These are phyloP conservation scores for Zygotorulaspora danielsina DNA, from an alignment of 805 yeast genomes.

Conservation along the genomic window DNA sequence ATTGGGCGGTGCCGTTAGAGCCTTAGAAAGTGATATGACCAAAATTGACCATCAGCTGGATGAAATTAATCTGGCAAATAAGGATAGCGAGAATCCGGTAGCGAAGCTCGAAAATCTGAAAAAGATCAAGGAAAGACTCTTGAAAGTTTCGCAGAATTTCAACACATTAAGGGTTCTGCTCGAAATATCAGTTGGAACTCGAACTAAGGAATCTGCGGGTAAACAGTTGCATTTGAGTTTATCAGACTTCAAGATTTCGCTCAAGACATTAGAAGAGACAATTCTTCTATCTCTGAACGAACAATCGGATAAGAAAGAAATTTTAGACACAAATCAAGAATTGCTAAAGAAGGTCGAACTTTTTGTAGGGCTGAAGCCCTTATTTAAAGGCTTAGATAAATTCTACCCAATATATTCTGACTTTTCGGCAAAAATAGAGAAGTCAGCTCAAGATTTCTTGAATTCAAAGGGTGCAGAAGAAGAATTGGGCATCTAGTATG, in stretches of 20 bases:
- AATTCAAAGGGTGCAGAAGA: slow-evolving; percentile 27
- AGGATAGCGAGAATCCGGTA: slow-evolving; percentile 16
- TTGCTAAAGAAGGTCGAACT: slow-evolving; percentile 44
- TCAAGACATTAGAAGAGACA: slow-evolving; percentile 44
- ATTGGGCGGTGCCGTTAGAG: slow-evolving; percentile 52
- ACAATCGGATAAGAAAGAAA: slow-evolving; percentile 19
- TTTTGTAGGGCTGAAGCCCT: slow-evolving; percentile 46
- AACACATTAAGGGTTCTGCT: slow-evolving; percentile 42
- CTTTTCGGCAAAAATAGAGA: slow-evolving; percentile 43
- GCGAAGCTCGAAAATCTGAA: slow-evolving; percentile 44
- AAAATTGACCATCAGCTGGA: slow-evolving; percentile 31
- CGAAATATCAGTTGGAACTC: slow-evolving; percentile 24
- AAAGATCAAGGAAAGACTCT: slow-evolving; percentile 43
- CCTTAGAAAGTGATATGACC: slow-evolving; percentile 48
- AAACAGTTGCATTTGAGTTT: slow-evolving; percentile 15
- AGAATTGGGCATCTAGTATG: slow-evolving; percentile 12
- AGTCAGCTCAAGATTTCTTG: slow-evolving; percentile 36
- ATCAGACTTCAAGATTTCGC: slow-evolving; percentile 38
- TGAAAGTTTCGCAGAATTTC: slow-evolving; percentile 44
- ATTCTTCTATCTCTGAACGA: slow-evolving; percentile 42
- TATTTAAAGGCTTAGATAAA: slow-evolving; percentile 49
- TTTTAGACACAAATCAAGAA: slow-evolving; percentile 32
- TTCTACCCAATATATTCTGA: slow-evolving; percentile 49
- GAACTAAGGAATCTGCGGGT: slow-evolving; percentile 6
- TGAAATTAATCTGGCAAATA: slow-evolving; percentile 22